Conservation (phyloP, 371 early-diverging fungal species). For the Mortierella sp. region DNA sequence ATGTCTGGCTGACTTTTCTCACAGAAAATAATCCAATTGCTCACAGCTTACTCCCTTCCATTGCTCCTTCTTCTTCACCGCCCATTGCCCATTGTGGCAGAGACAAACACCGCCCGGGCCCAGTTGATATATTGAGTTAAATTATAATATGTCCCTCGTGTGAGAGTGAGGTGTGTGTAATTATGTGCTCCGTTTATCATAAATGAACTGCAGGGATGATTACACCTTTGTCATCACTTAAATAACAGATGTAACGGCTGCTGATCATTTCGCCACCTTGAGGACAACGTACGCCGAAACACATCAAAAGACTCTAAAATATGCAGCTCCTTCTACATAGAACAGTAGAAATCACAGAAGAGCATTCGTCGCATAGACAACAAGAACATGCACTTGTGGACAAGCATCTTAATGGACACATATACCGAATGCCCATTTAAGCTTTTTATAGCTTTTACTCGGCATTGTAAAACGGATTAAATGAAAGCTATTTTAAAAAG, state of each 20-base stretch:
- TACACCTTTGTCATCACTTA: not conserved
- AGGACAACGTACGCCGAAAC: not conserved
- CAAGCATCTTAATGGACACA: too few relatives aligned
- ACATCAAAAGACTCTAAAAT: not conserved
- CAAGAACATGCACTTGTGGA: too few relatives aligned
- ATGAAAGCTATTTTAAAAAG: too few relatives aligned
- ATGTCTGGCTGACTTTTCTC: not conserved
- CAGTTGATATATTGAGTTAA: not conserved
- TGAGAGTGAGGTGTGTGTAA: not conserved
- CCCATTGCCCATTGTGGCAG: not conserved
- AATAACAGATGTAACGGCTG: not conserved
- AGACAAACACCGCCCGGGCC: slow-evolving; percentile 12
- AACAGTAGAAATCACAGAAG: too few relatives aligned
- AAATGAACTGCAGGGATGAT: slow-evolving; percentile 3
- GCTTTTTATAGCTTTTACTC: too few relatives aligned
- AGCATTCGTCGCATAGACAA: too few relatives aligned
- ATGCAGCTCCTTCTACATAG: too few relatives aligned
- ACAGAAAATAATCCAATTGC: not conserved
- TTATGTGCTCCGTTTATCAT: not conserved
- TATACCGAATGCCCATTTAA: too few relatives aligned
- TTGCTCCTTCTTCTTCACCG: slow-evolving; percentile 2
- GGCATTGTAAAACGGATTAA: too few relatives aligned
- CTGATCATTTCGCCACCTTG: too few relatives aligned
- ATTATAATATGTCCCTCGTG: not conserved
- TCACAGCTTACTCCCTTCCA: not conserved